Percentiles rank a stretch among this genome's conserved stretches.
Evolutionary conservation across 2,329 filamentous ascomycete genomes (phyloP).

Genomic region (Ascochyta viciae-villosae): DNA sequence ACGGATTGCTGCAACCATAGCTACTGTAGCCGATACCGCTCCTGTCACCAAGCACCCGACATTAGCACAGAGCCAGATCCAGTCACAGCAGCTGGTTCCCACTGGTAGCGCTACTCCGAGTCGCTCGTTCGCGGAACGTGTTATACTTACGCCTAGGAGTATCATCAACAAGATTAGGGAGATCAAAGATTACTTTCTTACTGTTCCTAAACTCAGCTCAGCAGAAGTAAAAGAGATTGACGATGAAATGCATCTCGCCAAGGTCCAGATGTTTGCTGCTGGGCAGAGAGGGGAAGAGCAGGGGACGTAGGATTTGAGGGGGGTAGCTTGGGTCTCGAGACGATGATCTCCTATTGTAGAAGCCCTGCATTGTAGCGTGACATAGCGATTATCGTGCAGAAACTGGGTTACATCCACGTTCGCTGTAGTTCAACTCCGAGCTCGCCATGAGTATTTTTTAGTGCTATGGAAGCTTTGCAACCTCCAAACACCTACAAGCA

Average conservation of each 20-base stretch:
- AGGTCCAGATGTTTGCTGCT: conserved; percentile 75
- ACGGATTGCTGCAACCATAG: conserved; percentile 10
- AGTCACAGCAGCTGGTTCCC: conserved; percentile 5
- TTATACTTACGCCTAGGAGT: conserved; percentile 51
- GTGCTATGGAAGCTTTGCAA: not conserved
- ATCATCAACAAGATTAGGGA: conserved; percentile 57
- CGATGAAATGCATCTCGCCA: conserved; percentile 80
- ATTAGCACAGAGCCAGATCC: conserved; percentile 6
- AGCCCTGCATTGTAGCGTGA: not conserved
- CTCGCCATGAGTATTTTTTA: not conserved
- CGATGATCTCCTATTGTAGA: not conserved
- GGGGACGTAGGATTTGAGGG: not conserved
- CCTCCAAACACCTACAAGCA: no score
- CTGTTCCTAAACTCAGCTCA: conserved; percentile 60
- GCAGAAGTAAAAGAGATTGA: conserved; percentile 75
- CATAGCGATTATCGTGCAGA: not conserved
- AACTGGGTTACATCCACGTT: not conserved
- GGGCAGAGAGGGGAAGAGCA: conserved; percentile 57
- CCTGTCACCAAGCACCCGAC: conserved; percentile 14
- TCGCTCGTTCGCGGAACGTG: conserved; percentile 43
- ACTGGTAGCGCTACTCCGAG: conserved; percentile 29
- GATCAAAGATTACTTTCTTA: conserved; percentile 64
- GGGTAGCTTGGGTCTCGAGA: not conserved
- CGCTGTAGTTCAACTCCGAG: not conserved
- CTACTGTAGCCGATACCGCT: conserved; percentile 4